These are phyloP conservation scores for Elongisporangium prolatum DNA, from an alignment of 352 stramenopile genomes.

Conservation along the genomic window DNA sequence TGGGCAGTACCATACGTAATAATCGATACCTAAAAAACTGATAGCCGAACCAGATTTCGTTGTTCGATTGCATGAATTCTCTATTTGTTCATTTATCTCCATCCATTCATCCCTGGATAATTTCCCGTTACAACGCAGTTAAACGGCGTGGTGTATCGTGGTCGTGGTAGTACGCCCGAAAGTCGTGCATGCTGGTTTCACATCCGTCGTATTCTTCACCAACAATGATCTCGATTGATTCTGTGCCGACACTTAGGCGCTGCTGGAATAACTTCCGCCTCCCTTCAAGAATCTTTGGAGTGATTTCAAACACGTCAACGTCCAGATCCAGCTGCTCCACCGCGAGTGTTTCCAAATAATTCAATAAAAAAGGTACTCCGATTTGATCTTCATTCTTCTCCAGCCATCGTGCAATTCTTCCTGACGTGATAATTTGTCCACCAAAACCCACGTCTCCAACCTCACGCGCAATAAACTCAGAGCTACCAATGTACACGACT, in stretches of 20 bases:
- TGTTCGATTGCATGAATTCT: too few species aligned
- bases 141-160: not conserved
- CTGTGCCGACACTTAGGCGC: slow-evolving; percentile 8
- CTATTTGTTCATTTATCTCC: too few species aligned
- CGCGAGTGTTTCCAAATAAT: slow-evolving; percentile 42
- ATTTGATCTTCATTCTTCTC: slow-evolving; percentile 29
- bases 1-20: not conserved
- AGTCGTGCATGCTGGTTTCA: not conserved
- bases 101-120: too few species aligned
- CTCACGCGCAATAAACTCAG: slow-evolving; percentile 58
- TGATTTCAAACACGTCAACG: slow-evolving; percentile 59
- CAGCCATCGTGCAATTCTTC: slow-evolving; percentile 49
- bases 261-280: slow-evolving; percentile 51
- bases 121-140: not conserved
- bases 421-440: slow-evolving; percentile 63
- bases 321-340: slow-evolving; percentile 49
- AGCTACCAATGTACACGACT: slow-evolving; percentile 57
- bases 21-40: too few species aligned
- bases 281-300: slow-evolving; percentile 43
- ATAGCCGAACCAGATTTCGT: too few species aligned
- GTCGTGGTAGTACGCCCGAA: not conserved
- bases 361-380: slow-evolving; percentile 36
- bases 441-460: slow-evolving; percentile 60
- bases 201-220: not conserved
- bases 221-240: not conserved